Percentiles rank a stretch among this genome's conserved stretches.
phyloP scores from a whole-genome alignment of 2,329 filamentous ascomycete species.

The Curvularia sp. region DNA sequence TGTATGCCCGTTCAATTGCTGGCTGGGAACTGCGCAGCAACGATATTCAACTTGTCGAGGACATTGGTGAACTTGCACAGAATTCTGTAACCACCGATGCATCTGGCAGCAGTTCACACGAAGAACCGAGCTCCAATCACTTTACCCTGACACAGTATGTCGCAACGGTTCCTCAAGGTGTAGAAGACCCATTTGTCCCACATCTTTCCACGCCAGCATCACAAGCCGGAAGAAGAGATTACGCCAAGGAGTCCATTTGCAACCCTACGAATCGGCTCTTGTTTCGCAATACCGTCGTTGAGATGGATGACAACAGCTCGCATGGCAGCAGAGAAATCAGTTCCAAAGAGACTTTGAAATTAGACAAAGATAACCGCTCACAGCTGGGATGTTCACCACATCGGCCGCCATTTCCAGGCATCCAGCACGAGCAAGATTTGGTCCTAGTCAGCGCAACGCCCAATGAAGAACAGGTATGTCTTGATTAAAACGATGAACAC shows the following conservation, averaged over 20 bases:
- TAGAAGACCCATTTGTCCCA: constrained; percentile 3
- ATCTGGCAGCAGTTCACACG: neutral
- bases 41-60: constrained; percentile 39
- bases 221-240: too few species aligned
- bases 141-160: constrained; percentile 4
- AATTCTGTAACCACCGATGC: neutral
- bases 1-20: constrained; percentile 58
- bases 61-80: constrained; percentile 16
- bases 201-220: neutral
- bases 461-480: neutral
- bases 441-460: constrained; percentile 13
- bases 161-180: neutral
- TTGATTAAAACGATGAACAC: neutral
- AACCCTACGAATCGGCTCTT: neutral
- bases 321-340: neutral
- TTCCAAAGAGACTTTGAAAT: constrained; percentile 11
- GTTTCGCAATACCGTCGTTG: neutral
- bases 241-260: neutral
- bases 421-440: neutral
- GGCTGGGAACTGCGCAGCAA: constrained; percentile 58
- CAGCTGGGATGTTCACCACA: constrained; percentile 3
- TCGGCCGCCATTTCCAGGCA: neutral
- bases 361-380: neutral
- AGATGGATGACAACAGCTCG: neutral
- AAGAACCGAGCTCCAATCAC: constrained; percentile 6